Evolutionary conservation across 305 asterid species (phyloP).

Genomic region (Fraxinus sp.): DNA sequence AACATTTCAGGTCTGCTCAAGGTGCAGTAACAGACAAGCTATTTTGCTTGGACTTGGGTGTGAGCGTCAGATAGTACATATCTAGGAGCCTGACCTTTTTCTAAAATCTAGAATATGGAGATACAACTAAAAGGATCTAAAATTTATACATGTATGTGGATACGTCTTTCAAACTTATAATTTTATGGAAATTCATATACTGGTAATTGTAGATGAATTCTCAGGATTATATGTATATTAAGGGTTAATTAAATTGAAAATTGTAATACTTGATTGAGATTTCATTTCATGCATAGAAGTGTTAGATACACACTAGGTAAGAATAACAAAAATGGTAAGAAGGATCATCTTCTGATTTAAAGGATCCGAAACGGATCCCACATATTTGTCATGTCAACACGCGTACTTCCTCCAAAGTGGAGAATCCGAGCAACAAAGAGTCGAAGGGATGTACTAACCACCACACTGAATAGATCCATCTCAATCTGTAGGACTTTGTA

Average conservation of each 20-base stretch:
- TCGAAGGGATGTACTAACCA: neutral
- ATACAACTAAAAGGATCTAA: neutral
- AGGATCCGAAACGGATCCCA: neutral
- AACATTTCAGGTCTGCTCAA: neutral
- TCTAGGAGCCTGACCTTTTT: neutral
- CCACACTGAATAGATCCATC: neutral
- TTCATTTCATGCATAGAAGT: neutral
- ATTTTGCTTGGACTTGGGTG: neutral
- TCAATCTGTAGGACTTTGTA: neutral
- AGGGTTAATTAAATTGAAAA: neutral
- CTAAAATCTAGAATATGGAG: neutral
- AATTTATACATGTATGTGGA: neutral
- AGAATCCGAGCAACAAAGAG: neutral
- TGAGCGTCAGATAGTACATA: neutral
- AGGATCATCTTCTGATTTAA: neutral
- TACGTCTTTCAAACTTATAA: neutral
- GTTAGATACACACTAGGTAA: neutral
- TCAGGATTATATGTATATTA: neutral
- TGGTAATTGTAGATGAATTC: neutral
- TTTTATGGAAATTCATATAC: neutral
- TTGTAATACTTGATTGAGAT: neutral
- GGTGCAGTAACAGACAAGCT: neutral
- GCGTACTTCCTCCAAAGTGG: neutral
- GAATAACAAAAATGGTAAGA: neutral
- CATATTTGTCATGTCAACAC: neutral